These are phyloP conservation scores for Talaromyces stipitatus DNA, from an alignment of 495 filamentous ascomycete genomes.

Conservation along the genomic window DNA sequence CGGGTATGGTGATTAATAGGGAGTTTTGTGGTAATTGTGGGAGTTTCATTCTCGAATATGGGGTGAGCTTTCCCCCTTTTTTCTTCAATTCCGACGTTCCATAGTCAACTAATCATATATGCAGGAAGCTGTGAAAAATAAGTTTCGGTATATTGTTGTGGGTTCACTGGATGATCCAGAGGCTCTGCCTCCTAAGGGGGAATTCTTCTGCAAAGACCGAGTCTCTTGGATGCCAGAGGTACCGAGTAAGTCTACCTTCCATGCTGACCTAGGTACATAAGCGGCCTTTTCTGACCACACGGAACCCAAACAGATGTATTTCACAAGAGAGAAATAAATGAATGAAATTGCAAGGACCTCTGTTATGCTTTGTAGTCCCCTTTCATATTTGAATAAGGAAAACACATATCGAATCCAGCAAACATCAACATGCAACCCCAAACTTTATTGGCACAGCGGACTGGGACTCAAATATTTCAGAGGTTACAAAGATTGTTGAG, in stretches of 20 bases:
- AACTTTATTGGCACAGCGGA: neutral
- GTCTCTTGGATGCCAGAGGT: slow-evolving; percentile 59
- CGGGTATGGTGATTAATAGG: slow-evolving; percentile 43
- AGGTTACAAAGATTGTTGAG: neutral
- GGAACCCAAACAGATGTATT: slow-evolving; percentile 38
- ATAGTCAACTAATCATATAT: neutral
- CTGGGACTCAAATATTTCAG: neutral
- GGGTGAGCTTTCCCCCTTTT: slow-evolving; percentile 27
- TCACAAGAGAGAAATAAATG: slow-evolving; percentile 52
- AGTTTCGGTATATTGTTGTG: slow-evolving; percentile 56
- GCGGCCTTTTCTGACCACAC: neutral
- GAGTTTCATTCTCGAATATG: slow-evolving; percentile 56
- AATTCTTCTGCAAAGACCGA: slow-evolving; percentile 57
- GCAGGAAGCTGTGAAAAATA: slow-evolving; percentile 45
- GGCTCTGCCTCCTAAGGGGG: slow-evolving; percentile 55
- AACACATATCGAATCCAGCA: neutral
- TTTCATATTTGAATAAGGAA: neutral
- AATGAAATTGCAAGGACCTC: slow-evolving; percentile 21
- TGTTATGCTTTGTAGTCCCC: neutral
- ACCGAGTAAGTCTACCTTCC: slow-evolving; percentile 31
- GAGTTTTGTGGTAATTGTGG: slow-evolving; percentile 61
- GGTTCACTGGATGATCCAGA: slow-evolving; percentile 58
- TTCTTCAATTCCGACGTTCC: neutral
- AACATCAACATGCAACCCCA: too few species aligned
- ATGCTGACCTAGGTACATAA: neutral